Base-by-base conservation (phyloP, 768 basidiomycete genomes). In the Tylopilus sp. region DNA sequence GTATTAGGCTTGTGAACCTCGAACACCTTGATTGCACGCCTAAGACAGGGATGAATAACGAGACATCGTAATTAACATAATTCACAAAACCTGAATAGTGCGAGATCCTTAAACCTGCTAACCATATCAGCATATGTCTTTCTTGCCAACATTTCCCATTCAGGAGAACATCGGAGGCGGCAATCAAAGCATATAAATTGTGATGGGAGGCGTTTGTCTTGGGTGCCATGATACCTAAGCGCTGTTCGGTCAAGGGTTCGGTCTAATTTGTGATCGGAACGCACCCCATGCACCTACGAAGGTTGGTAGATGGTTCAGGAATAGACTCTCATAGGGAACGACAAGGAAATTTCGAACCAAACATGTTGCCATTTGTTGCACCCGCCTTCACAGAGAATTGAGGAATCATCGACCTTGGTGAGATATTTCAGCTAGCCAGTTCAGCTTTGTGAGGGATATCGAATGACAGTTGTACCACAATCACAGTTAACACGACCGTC, bases 151-250 rank as follows among this genome's bases (percentile, higher is more conserved):
- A 90, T 72, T 41, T 85, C 81, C 85, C 87, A 90, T 53, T 82
- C 82, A 34, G 76, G 69, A 58, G 88, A 87, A 13, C 76, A 78
- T 45, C 76, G 80, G 42, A 87, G 74, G 30, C 87, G 84, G 66
- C 90, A 92, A 59, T 87, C 84, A 67, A 91, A 86, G 70, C 89
- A 92, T 26, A 78, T 62, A 56, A 89, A 91, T 52, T 75, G 72
- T 0, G 65, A 50, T 3, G 87, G 88, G 38, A 91, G 71, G 13
- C 83, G 79, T 24, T 64, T 56, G 58, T 89, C 89, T 22, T 76
- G 63, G 4, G 67, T 67, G 6, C 80, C 78, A 61, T 91, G 86
- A 66, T 80, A 92, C 26, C 87, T 88, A 53, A 7, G 37, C 19
- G 4, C 21, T 26, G 17, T 26, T 54, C 16, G 37, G 43, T 47